Evolutionary conservation across 176 grass and related monocot species (phyloP), one percentile per base, ranked within the genome.

Genomic region (Paspalum notatum): DNA sequence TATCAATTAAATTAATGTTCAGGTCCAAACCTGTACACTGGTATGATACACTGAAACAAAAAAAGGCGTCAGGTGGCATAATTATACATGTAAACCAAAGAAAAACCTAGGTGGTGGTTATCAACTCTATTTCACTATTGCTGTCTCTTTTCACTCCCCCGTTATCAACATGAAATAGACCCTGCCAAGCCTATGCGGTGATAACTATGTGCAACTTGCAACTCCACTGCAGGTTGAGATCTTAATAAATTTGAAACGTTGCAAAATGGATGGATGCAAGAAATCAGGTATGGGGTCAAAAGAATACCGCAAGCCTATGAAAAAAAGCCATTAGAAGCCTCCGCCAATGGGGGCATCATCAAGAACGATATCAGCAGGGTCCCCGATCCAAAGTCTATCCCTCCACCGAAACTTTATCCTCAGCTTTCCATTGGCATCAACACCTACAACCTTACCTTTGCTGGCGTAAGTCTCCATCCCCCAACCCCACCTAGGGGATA

Each of bases 401-500:
- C 97, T 96, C 97, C 97, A 99, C 76, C 88, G 88, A 77, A 99
- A 99, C 77, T 86, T 93, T 82, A 99, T 96, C 81, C 97, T 89
- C 57, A 99, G 78, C 66, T 96, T 99, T 84, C 93, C 97, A 26
- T 96, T 93, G 58, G 97, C 97, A 90, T 99, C 97, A 10, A 99
- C 91, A 39, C 93, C 89, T 80, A 88, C 89, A 75, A 99, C 77
- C 82, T 96, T 91, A 1, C 97, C 97, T 87, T 87, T 93, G 66
- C 97, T 99, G 1, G 86, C 88, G 43, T 67, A 91, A 37, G 91
- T 99, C 87, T 99, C 97, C 91, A 89, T 86, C 22, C 93, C 93
- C 97, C 97, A 99, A 42, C 97, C 93, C 93, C 97, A 99, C 60
- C 97, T 82, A 17, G 93, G 97, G 48, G 89, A 87, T 77, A 90